Conservation (phyloP, 352 stramenopile genomes). For the Pythium plurisporium region DNA sequence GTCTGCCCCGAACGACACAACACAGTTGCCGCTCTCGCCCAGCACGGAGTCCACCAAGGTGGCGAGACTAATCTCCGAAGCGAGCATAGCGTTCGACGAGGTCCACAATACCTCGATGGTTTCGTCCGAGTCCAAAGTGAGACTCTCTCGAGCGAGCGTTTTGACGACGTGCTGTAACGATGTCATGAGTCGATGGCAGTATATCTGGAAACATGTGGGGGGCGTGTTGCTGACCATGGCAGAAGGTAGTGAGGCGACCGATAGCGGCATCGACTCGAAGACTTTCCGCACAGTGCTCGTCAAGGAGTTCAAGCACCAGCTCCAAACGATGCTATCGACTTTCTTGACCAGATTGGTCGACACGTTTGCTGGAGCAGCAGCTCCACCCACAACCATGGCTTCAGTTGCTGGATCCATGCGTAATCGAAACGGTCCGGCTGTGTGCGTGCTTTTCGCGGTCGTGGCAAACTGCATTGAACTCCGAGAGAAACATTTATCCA, state of each 20-base stretch:
- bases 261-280: constrained; percentile 18
- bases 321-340: constrained; percentile 42
- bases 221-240: constrained; percentile 46
- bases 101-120: constrained; percentile 64
- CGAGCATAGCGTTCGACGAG: constrained; percentile 43
- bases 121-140: constrained; percentile 67
- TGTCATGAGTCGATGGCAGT: constrained; percentile 42
- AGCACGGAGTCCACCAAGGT: constrained; percentile 29
- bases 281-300: constrained; percentile 25
- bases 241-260: constrained; percentile 18
- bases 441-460: constrained; percentile 61
- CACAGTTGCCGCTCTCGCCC: background rate
- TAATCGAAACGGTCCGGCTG: constrained; percentile 29
- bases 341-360: constrained; percentile 49
- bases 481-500: constrained; percentile 45
- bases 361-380: constrained; percentile 24
- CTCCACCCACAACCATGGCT: constrained; percentile 31
- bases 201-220: constrained; percentile 50
- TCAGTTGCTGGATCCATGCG: constrained; percentile 22
- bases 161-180: constrained; percentile 43
- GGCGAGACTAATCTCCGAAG: constrained; percentile 41
- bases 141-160: constrained; percentile 41
- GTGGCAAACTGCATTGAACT: constrained; percentile 71
- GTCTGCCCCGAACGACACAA: background rate
- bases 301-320: constrained; percentile 38